Conservation (phyloP, 2,329 filamentous ascomycete genomes). For the Fusarium sp. region DNA sequence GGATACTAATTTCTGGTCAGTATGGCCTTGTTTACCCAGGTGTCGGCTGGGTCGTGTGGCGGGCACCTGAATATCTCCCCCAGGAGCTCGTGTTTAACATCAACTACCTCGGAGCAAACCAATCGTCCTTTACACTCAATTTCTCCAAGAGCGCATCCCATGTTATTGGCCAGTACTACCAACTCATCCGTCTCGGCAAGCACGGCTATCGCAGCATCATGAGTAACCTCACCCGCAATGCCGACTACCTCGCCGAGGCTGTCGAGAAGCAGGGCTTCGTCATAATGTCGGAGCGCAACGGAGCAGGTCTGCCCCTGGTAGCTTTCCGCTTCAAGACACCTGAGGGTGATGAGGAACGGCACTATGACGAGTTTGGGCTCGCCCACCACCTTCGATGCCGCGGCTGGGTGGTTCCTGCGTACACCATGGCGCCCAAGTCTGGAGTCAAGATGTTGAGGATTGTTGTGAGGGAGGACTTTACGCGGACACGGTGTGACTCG, state of each 20-base stretch:
- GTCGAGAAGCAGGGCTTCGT: conserved; percentile 85
- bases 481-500: conserved; percentile 83
- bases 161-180: conserved; percentile 97
- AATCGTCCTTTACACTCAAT: conserved; percentile 96
- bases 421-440: conserved; percentile 95
- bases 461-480: conserved; percentile 94
- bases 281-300: conserved; percentile 87
- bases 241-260: conserved; percentile 86
- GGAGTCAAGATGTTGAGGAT: conserved; percentile 92
- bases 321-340: conserved; percentile 83
- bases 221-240: conserved; percentile 90
- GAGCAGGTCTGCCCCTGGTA: conserved; percentile 88
- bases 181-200: conserved; percentile 95
- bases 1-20: conserved; percentile 30
- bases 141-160: conserved; percentile 97
- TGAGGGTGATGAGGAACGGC: conserved; percentile 68
- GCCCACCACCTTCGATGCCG: conserved; percentile 89
- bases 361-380: conserved; percentile 82
- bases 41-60: conserved; percentile 95
- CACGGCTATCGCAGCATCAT: conserved; percentile 94
- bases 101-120: conserved; percentile 97
- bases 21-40: conserved; percentile 85
- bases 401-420: conserved; percentile 95
- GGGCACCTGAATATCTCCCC: conserved; percentile 85
- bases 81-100: conserved; percentile 98